These are phyloP conservation scores for Xerocomellus dryophilus DNA, from an alignment of 768 basidiomycete species.

Conservation along the genomic window DNA sequence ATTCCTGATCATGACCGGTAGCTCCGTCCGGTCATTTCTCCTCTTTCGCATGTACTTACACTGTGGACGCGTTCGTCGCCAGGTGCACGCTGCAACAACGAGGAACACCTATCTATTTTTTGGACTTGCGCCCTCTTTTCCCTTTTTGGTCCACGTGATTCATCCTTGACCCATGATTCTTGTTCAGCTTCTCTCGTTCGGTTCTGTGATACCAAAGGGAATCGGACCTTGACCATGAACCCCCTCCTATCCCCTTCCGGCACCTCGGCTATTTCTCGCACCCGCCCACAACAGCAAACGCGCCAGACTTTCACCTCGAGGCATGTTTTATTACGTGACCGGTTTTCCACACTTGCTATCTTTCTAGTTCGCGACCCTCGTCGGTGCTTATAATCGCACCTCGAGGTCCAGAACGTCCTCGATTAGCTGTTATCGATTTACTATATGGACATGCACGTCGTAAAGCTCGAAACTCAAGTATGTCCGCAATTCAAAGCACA, in stretches of 20 bases:
- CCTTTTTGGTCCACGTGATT: constrained; percentile 4
- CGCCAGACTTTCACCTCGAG: neutral
- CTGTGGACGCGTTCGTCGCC: neutral
- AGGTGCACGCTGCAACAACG: constrained; percentile 15
- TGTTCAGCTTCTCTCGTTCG: constrained; percentile 1
- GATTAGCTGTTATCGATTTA: neutral
- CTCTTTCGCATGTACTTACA: neutral
- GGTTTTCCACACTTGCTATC: neutral
- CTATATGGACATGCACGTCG: neutral
- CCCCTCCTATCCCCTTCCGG: constrained; percentile 3
- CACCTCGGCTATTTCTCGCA: constrained; percentile 9
- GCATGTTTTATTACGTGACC: constrained; percentile 8
- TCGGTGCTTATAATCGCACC: neutral
- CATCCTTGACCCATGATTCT: neutral
- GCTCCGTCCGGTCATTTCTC: neutral
- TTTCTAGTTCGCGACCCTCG: neutral
- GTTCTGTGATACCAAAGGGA: constrained; percentile 1
- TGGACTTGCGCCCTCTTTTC: neutral
- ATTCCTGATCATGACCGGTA: neutral
- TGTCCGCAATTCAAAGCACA: neutral
- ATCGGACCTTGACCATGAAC: constrained; percentile 2
- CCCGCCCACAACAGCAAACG: constrained; percentile 3
- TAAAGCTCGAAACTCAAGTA: neutral
- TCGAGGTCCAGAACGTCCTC: constrained; percentile 11
- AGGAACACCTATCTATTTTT: constrained; percentile 13